phyloP scores from a whole-genome alignment of 2,329 filamentous ascomycete species.

The Onygena corvina region DNA sequence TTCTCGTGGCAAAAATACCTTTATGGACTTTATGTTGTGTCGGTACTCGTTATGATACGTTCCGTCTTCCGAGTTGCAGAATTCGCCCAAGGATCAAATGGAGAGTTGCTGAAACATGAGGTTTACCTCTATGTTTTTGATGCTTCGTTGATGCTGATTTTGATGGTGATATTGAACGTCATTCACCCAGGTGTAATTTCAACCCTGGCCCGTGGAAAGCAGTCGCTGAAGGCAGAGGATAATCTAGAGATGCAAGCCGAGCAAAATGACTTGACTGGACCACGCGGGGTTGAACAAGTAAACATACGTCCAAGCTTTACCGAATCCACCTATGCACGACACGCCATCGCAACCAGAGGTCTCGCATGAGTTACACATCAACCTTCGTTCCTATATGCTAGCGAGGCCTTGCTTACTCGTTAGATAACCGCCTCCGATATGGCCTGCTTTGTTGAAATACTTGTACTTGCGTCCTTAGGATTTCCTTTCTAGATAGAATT shows the following conservation, averaged over 20 bases:
- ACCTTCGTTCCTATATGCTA: background rate
- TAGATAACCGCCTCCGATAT: too few relatives aligned
- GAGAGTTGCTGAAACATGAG: constrained; percentile 23
- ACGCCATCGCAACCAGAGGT: constrained; percentile 13
- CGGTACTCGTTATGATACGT: constrained; percentile 23
- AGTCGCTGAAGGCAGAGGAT: background rate
- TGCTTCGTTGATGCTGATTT: constrained; percentile 21
- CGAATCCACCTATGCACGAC: constrained; percentile 12
- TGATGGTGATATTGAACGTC: constrained; percentile 16
- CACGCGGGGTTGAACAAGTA: background rate
- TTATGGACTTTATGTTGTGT: constrained; percentile 21
- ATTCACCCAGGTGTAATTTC: constrained; percentile 13
- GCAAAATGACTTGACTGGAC: background rate
- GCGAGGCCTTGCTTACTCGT: too few relatives aligned
- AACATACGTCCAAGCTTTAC: constrained; percentile 4
- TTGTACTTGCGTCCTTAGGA: background rate
- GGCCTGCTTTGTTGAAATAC: too few relatives aligned
- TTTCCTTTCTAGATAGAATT: too few relatives aligned
- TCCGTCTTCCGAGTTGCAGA: constrained; percentile 26
- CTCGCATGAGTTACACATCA: constrained; percentile 2
- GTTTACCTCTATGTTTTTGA: constrained; percentile 26
- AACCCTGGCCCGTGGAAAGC: background rate
- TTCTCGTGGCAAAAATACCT: constrained; percentile 25
- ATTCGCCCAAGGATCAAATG: constrained; percentile 24
- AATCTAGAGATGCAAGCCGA: constrained; percentile 7